These are phyloP conservation scores for Boehmeria nivea DNA, from an alignment of 306 rosid species.

Conservation along the genomic window DNA sequence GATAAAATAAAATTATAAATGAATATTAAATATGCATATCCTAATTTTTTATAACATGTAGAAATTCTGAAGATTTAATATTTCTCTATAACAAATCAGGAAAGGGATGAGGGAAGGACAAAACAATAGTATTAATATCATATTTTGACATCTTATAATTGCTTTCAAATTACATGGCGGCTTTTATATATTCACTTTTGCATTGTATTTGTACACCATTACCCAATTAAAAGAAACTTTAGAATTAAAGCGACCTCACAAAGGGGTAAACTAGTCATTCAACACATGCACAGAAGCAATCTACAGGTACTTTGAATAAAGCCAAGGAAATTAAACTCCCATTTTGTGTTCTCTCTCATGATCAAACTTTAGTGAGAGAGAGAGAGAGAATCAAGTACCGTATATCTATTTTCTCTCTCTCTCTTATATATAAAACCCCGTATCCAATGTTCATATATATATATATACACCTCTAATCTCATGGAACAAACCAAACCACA, in stretches of 20 bases:
- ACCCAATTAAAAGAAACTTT: too few relatives aligned
- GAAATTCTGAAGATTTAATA: too few relatives aligned
- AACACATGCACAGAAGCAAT: slow-evolving; percentile 5
- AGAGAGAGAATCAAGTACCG: slow-evolving; percentile 27
- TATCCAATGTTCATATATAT: slow-evolving; percentile 6
- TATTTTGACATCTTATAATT: too few relatives aligned
- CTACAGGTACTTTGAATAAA: slow-evolving; percentile 30
- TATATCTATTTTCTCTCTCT: not conserved
- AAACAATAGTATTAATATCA: too few relatives aligned
- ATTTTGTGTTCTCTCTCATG: slow-evolving; percentile 22
- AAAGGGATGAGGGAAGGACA: too few relatives aligned
- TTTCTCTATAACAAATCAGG: too few relatives aligned
- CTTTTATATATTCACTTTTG: too few relatives aligned
- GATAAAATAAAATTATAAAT: too few relatives aligned
- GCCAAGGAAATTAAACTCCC: slow-evolving; percentile 23
- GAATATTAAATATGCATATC: too few relatives aligned
- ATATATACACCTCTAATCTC: slow-evolving; percentile 7
- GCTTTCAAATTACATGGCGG: too few relatives aligned
- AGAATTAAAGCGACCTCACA: not conserved
- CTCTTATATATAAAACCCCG: slow-evolving; percentile 47
- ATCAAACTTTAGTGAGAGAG: slow-evolving; percentile 21
- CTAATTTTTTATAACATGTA: too few relatives aligned
- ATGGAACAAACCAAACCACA: slow-evolving; percentile 11
- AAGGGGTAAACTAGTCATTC: slow-evolving; percentile 18
- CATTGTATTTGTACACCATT: too few relatives aligned